Evolutionary conservation across 441 rosid genomes (phyloP).

Genomic region (Pelargonium fulgidum): DNA sequence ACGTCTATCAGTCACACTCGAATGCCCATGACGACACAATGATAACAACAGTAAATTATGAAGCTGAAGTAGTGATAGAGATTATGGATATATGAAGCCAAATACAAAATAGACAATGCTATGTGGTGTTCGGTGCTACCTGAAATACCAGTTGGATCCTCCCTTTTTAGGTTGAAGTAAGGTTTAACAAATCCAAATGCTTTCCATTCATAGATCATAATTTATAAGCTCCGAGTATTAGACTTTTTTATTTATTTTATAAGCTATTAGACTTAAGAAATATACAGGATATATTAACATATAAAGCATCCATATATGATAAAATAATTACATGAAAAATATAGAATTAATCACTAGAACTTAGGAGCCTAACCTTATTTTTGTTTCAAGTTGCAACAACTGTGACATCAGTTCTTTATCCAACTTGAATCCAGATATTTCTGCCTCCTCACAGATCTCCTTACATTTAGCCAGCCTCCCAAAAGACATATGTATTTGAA

Average conservation of each 20-base stretch:
- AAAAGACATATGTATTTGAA: slow-evolving; percentile 37
- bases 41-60: too few relatives aligned
- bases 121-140: too few relatives aligned
- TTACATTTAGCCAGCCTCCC: slow-evolving; percentile 66
- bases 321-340: not conserved
- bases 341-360: not conserved
- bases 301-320: not conserved
- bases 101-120: not conserved
- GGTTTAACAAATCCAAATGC: not conserved
- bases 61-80: not conserved
- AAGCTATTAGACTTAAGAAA: too few relatives aligned
- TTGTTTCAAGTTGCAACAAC: slow-evolving; percentile 38
- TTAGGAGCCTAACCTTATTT: slow-evolving; percentile 19
- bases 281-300: not conserved
- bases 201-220: not conserved
- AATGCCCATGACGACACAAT: too few relatives aligned
- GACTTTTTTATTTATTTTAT: too few relatives aligned
- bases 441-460: slow-evolving; percentile 66
- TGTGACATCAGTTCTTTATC: slow-evolving; percentile 30
- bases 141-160: too few relatives aligned
- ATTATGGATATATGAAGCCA: not conserved
- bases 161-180: too few relatives aligned
- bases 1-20: too few relatives aligned
- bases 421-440: slow-evolving; percentile 64
- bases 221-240: not conserved